Conservation (phyloP, 2,329 filamentous ascomycete species). For the Rhynchosporium secalis region DNA sequence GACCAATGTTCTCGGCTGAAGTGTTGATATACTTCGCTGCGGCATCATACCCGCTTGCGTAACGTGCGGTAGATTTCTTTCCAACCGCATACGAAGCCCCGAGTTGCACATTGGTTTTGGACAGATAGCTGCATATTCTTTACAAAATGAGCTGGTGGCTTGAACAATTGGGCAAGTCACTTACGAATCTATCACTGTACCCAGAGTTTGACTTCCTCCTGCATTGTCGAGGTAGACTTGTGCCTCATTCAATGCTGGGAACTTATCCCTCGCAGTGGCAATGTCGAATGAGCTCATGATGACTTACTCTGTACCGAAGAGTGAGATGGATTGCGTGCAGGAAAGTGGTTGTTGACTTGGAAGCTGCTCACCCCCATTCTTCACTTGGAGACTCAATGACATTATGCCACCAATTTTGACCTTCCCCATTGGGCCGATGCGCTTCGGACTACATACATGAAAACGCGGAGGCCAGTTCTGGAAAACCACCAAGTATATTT, state of each 20-base stretch:
- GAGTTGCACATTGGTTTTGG: constrained; percentile 71
- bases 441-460: background rate
- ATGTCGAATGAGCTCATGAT: constrained; percentile 52
- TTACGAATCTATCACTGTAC: constrained; percentile 65
- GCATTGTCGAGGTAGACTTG: constrained; percentile 79
- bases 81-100: constrained; percentile 68
- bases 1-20: constrained; percentile 62
- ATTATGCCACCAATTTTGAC: constrained; percentile 1
- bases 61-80: constrained; percentile 58
- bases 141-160: constrained; percentile 6
- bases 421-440: background rate
- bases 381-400: background rate
- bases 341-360: background rate
- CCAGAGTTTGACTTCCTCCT: constrained; percentile 70
- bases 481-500: background rate
- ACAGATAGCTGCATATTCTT: constrained; percentile 66
- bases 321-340: background rate
- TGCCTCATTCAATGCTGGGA: constrained; percentile 65
- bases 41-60: constrained; percentile 60
- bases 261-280: constrained; percentile 55
- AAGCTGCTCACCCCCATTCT: constrained; percentile 13
- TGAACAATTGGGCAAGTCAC: constrained; percentile 32
- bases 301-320: background rate
- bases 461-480: background rate
- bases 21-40: constrained; percentile 73